Evolutionary conservation across 1,284 basidiomycete species (phyloP).

Genomic region (Cryptococcus depauperatus): DNA sequence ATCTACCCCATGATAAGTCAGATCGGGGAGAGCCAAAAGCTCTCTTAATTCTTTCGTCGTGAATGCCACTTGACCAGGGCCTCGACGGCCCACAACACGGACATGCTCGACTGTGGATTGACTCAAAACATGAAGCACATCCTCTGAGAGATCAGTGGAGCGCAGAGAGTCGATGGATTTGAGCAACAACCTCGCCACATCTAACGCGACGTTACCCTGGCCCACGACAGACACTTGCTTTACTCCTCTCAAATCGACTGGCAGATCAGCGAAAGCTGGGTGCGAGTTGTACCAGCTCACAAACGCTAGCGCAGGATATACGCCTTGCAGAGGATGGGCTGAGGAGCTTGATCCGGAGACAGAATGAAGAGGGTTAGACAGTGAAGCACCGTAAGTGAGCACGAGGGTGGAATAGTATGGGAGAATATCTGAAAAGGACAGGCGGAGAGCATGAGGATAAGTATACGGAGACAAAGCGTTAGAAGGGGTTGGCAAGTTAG

Average conservation of each 20-base stretch:
- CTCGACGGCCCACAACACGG: conserved; percentile 75
- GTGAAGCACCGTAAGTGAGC: conserved; percentile 48
- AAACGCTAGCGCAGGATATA: conserved; percentile 70
- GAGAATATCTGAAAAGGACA: conserved; percentile 42
- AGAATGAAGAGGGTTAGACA: conserved; percentile 37
- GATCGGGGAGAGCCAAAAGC: conserved; percentile 68
- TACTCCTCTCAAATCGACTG: conserved; percentile 51
- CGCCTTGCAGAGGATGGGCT: conserved; percentile 49
- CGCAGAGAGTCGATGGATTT: conserved; percentile 55
- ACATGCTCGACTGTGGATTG: conserved; percentile 64
- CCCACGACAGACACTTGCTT: conserved; percentile 78
- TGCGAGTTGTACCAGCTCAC: conserved; percentile 99
- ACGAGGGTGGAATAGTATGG: conserved; percentile 49
- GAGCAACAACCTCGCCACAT: conserved; percentile 85
- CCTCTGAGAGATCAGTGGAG: conserved; percentile 70
- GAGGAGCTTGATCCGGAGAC: conserved; percentile 52
- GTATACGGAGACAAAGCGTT: conserved; percentile 32
- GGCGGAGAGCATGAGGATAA: conserved; percentile 44
- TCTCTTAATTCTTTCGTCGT: conserved; percentile 93
- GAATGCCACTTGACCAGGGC: conserved; percentile 82
- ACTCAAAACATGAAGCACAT: conserved; percentile 63
- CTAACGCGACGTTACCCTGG: conserved; percentile 92
- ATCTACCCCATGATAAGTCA: conserved; percentile 44
- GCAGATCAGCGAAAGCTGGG: conserved; percentile 53
- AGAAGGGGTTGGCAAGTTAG: conserved; percentile 7